Evolutionary conservation across 75 land plant genomes (phyloP), one percentile per base, ranked within the genome.

Genomic region (Picea glauca): DNA sequence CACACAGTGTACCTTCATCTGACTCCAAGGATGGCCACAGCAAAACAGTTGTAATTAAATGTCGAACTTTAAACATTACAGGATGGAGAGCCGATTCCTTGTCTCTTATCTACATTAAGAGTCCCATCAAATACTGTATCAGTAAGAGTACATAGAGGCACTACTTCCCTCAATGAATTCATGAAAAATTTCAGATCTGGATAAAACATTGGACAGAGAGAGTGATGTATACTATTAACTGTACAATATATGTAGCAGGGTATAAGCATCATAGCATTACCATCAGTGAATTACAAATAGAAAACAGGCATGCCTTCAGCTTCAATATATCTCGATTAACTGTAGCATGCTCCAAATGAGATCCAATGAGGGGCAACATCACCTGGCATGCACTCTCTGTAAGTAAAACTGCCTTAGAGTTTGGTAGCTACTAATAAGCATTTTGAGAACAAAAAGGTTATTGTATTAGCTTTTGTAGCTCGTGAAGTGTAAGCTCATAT

Each of bases 301-400:
- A 75, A 84, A 85, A 91, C 30, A 91, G 80, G 79, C 91, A 89
- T 62, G 87, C 81, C 81, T 89, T 91, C 17, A 87, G 84, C 85
- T 75, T 91, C 76, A 81, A 54, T 26, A 78, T 80, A 80, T 91
- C 86, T 46, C n/a, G 74, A 54, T 18, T 62, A 46, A 18, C 58
- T 58, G 84, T 61, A 7, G 93, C 88, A 76, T 70, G 31, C 62
- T 88, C 88, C 75, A 91, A 72, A 26, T 70, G 79, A 50, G 77
- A 75, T 63, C 60, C 20, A 74, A 85, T 62, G 33, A 90, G 66
- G 26, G 91, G 91, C 60, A 78, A 32, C 17, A 88, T 78, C 72
- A 88, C 84, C 90, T 88, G 61, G 20, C 15, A 58, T 58, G 62
- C 72, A 77, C 6, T 70, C 23, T 70, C 23, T 20, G 33, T 70